Base-by-base conservation (phyloP, 176 grass and related monocot species). In the Aegilops tauschii region DNA sequence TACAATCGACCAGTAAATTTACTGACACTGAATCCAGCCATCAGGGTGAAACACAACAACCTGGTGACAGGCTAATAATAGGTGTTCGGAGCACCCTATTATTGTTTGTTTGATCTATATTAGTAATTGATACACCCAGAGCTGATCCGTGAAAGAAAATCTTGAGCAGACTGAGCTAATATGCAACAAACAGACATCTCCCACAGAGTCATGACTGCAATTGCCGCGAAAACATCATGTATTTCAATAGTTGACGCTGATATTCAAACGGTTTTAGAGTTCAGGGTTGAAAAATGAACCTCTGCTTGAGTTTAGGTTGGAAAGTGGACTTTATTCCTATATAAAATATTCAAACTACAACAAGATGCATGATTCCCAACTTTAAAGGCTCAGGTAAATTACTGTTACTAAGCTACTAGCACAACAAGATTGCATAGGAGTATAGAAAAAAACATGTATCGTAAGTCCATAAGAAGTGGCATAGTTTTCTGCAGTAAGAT, bases 21-120 rank as follows among this genome's bases (percentile, higher is more conserved):
- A 73, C n/a, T 12, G 25, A 73, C 21, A 73, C 5, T 73, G 36
- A 44, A 73, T 20, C 36, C 9, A 72, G 35, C 36, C 69, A 42
- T 39, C 69, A 73, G 37, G 37, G 11, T 73, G 37, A 73, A 73
- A 23, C 36, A 73, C 11, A 73, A 14, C 21, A 63, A 63, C n/a
- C 70, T 45, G 70, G 70, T 73, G 65, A 35, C 65, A 68, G 7
- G 31, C 30, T 72, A 37, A 72, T 72, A 42, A 27, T 73, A 12
- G 70, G 37, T 44, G 11, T 73, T 44, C 1, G 10, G 70, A 73
- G 70, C 37, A 73, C 70, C 11, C 37, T 44, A 45, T 23, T 44
- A 73, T 44, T 45, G 37, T 44, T 72, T 72, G 69, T 12, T 79
- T 79, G 32, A 62, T 62, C 56, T 61, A n/a, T 74, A 74, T 74